Evolutionary conservation across 495 filamentous ascomycete species (phyloP).

Genomic region (Talaromyces stipitatus): DNA sequence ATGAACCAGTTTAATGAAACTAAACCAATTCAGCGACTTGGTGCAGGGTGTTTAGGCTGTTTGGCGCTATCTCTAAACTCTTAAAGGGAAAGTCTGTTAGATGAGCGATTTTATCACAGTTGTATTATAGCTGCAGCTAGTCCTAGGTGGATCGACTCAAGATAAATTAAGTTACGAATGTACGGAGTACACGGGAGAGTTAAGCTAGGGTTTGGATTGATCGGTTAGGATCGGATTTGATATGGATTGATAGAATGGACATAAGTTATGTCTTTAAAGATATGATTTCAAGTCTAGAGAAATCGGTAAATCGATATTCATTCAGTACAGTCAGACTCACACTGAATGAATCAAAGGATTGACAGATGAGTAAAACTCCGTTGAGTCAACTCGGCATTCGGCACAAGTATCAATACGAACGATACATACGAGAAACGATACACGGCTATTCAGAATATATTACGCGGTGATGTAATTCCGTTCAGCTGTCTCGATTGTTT

Average conservation of each 20-base stretch:
- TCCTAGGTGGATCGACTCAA: background rate
- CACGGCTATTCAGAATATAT: background rate
- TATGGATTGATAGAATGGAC: too few species aligned
- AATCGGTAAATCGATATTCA: too few species aligned
- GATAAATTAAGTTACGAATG: too few species aligned
- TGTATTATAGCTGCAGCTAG: background rate
- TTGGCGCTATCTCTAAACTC: background rate
- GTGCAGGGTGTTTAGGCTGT: background rate
- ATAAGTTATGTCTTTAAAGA: too few species aligned
- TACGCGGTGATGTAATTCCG: background rate
- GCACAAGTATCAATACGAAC: background rate
- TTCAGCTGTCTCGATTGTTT: background rate
- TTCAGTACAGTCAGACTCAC: too few species aligned
- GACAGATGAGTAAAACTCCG: background rate
- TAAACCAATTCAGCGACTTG: background rate
- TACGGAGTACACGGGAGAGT: background rate
- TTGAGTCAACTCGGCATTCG: background rate
- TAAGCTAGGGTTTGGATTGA: background rate
- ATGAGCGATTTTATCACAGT: background rate
- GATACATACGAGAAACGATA: background rate
- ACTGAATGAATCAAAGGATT: background rate
- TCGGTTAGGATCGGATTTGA: background rate
- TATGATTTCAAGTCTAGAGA: too few species aligned
- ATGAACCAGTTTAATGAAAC: background rate
- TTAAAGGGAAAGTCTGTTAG: too few species aligned